Conservation (phyloP, 2,329 filamentous ascomycete species). For the Aureobasidium sp. region DNA sequence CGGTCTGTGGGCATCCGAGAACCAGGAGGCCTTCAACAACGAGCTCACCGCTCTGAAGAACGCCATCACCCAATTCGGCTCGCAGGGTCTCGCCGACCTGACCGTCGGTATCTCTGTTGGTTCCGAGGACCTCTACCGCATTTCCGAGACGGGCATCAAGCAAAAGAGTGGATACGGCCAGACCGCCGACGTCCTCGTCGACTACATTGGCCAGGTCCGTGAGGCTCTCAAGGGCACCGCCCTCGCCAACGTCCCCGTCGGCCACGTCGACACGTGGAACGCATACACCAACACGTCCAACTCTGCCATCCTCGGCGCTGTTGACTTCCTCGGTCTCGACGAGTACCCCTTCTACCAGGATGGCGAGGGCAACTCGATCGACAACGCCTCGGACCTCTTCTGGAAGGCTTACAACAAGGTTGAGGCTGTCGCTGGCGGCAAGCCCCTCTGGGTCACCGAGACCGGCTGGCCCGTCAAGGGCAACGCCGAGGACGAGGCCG, state of each 20-base stretch:
- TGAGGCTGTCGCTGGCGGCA: conserved; percentile 50
- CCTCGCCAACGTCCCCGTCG: conserved; percentile 49
- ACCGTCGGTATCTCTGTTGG: conserved; percentile 81
- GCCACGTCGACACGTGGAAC: conserved; percentile 81
- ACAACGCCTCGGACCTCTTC: conserved; percentile 58
- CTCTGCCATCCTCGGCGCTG: conserved; percentile 56
- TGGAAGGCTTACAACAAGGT: conserved; percentile 58
- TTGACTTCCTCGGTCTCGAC: conserved; percentile 77
- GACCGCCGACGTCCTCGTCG: conserved; percentile 45
- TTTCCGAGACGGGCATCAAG: conserved; percentile 45
- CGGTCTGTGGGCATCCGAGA: conserved; percentile 72
- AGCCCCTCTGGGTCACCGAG: conserved; percentile 79
- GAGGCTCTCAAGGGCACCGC: conserved; percentile 54
- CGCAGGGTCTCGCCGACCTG: conserved; percentile 49
- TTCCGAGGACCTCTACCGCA: conserved; percentile 60
- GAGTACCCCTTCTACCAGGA: conserved; percentile 69
- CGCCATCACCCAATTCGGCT: conserved; percentile 62
- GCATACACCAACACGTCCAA: conserved; percentile 68
- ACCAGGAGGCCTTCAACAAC: conserved; percentile 55
- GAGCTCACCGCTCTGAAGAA: conserved; percentile 64
- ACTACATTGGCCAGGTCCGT: conserved; percentile 64
- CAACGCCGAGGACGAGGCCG: conserved; percentile 50
- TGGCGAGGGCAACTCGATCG: conserved; percentile 58
- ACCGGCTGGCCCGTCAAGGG: conserved; percentile 80
- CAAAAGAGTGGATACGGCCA: conserved; percentile 32